Evolutionary conservation across 331 rosid genomes (phyloP).

Genomic region (Quercus lobata): DNA sequence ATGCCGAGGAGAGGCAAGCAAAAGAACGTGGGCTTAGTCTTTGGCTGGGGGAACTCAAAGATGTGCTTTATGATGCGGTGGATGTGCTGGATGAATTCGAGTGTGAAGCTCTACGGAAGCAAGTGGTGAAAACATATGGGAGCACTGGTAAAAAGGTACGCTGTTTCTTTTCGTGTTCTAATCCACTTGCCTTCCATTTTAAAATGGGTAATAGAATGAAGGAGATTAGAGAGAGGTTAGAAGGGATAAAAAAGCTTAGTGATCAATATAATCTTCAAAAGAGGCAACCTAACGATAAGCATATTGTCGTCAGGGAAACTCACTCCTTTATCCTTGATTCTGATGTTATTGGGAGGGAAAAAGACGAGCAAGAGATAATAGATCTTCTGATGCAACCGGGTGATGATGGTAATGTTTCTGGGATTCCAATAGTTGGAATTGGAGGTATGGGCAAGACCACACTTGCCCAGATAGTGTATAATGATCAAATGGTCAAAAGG

Average conservation of each 20-base stretch:
- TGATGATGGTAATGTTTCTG: no score
- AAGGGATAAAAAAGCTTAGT: slow-evolving; percentile 1
- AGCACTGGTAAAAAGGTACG: background rate
- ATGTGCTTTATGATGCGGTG: slow-evolving; percentile 1
- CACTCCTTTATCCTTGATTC: no score
- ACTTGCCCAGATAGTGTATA: no score
- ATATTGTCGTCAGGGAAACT: no score
- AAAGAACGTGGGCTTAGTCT: background rate
- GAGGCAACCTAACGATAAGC: no score
- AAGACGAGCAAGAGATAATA: no score
- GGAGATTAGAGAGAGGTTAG: background rate
- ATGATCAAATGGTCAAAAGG: no score
- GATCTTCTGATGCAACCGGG: no score
- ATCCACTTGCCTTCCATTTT: slow-evolving; percentile 14
- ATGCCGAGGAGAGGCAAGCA: background rate
- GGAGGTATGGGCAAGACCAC: no score
- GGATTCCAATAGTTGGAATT: no score
- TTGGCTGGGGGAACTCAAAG: slow-evolving; percentile 14
- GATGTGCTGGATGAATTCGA: slow-evolving; percentile 19
- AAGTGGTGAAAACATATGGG: slow-evolving; percentile 11
- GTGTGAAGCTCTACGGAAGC: background rate
- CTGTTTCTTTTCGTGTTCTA: slow-evolving; percentile 20
- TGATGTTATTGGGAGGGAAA: no score
- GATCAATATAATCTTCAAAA: background rate
- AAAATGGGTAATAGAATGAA: slow-evolving; percentile 3